phyloP scores from a whole-genome alignment of 768 basidiomycete genomes.

The Mycena metata region DNA sequence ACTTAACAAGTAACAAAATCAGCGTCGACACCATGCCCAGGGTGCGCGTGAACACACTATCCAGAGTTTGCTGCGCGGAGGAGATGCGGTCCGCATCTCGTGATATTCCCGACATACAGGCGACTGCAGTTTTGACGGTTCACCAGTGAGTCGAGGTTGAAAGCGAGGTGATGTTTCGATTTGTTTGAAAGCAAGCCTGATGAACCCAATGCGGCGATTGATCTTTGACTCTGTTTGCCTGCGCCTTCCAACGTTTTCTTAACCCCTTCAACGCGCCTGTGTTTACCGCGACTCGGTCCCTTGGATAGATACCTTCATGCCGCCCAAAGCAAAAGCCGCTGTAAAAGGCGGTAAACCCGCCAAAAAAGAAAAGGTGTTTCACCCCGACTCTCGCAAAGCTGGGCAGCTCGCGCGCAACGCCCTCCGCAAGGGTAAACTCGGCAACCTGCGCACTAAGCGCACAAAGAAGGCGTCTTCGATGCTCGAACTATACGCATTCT shows the following conservation, averaged over 20 bases:
- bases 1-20: conserved; percentile 57
- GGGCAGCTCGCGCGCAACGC: conserved; percentile 77
- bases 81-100: conserved; percentile 71
- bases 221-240: background rate
- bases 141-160: too few species aligned
- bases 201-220: too few species aligned
- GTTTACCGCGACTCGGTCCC: background rate
- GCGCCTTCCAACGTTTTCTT: background rate
- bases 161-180: too few species aligned
- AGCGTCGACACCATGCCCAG: conserved; percentile 1
- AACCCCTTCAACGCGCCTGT: background rate
- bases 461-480: conserved; percentile 57
- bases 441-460: conserved; percentile 67
- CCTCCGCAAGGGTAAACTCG: conserved; percentile 77
- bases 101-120: conserved; percentile 43
- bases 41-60: conserved; percentile 62
- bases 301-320: conserved; percentile 43
- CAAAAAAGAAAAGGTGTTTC: conserved; percentile 78
- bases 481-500: conserved; percentile 84
- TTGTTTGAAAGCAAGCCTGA: too few species aligned
- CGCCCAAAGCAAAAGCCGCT: conserved; percentile 57
- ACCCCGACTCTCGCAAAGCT: conserved; percentile 88
- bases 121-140: background rate
- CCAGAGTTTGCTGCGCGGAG: conserved; percentile 78
- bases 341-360: conserved; percentile 56